phyloP scores from a whole-genome alignment of 805 yeast species.

The Cephaloascus albidus region DNA sequence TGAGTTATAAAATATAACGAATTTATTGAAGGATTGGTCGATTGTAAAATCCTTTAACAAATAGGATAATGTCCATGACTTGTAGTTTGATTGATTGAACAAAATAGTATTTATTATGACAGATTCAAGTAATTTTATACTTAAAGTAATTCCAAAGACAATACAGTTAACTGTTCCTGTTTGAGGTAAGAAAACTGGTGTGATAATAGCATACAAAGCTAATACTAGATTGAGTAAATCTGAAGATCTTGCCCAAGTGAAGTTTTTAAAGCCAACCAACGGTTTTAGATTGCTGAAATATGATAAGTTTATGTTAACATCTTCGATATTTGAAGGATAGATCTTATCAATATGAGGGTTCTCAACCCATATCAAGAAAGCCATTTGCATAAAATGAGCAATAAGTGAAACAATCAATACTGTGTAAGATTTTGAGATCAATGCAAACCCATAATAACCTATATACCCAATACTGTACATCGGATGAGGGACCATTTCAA shows the following conservation, averaged over 20 bases:
- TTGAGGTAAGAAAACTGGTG: slow-evolving; percentile 27
- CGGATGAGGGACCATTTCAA: slow-evolving; percentile 86
- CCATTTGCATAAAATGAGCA: slow-evolving; percentile 74
- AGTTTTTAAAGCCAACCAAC: slow-evolving; percentile 53
- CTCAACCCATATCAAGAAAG: slow-evolving; percentile 65
- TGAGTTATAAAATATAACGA: slow-evolving; percentile 57
- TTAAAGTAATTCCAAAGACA: slow-evolving; percentile 29
- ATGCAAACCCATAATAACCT: slow-evolving; percentile 79
- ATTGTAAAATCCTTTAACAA: slow-evolving; percentile 57
- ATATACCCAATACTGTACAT: slow-evolving; percentile 87
- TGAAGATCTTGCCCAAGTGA: slow-evolving; percentile 52
- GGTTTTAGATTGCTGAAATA: slow-evolving; percentile 32
- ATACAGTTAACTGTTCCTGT: slow-evolving; percentile 17
- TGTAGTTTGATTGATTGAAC: slow-evolving; percentile 47
- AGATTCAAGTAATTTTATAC: slow-evolving; percentile 41
- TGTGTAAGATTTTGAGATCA: slow-evolving; percentile 65
- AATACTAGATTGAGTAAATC: slow-evolving; percentile 45
- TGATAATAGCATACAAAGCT: slow-evolving; percentile 26
- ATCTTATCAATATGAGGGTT: slow-evolving; percentile 83
- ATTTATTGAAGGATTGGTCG: slow-evolving; percentile 58
- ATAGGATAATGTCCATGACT: slow-evolving; percentile 56
- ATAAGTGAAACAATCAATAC: slow-evolving; percentile 59
- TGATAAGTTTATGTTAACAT: slow-evolving; percentile 29
- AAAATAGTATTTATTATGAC: slow-evolving; percentile 41
- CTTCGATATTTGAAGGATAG: slow-evolving; percentile 40